These are phyloP conservation scores for Emergomyces orientalis DNA, from an alignment of 2,329 filamentous ascomycete genomes.

Conservation along the genomic window DNA sequence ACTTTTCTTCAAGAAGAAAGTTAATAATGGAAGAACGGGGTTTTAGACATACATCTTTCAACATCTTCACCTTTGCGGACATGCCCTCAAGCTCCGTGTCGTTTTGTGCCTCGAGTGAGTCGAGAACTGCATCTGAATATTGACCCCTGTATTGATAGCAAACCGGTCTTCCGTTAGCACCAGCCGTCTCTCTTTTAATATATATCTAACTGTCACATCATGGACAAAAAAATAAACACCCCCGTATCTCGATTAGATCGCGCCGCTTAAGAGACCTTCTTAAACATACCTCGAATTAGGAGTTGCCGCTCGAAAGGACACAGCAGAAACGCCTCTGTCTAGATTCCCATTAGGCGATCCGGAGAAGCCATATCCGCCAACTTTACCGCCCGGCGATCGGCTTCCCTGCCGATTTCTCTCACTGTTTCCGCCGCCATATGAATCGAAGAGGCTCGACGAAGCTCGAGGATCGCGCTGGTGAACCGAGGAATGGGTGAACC, in stretches of 20 bases:
- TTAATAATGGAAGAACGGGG: constrained; percentile 1
- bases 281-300: constrained; percentile 56
- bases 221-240: background rate
- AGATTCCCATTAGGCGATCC: constrained; percentile 13
- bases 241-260: background rate
- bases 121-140: constrained; percentile 84
- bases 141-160: constrained; percentile 55
- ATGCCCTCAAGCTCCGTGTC: constrained; percentile 85
- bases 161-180: background rate
- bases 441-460: constrained; percentile 64
- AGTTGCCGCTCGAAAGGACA: constrained; percentile 54
- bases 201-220: background rate
- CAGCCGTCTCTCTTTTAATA: background rate
- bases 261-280: background rate
- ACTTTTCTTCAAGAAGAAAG: constrained; percentile 1
- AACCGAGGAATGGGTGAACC: constrained; percentile 58
- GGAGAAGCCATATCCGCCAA: constrained; percentile 24
- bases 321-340: constrained; percentile 9
- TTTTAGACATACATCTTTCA: constrained; percentile 70
- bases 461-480: constrained; percentile 60
- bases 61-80: constrained; percentile 73
- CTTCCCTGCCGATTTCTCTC: constrained; percentile 32
- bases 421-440: constrained; percentile 54
- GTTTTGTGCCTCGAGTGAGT: constrained; percentile 92
- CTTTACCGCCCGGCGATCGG: constrained; percentile 30